These are phyloP conservation scores for Ophiostoma montium DNA, from an alignment of 2,329 filamentous ascomycete species.

Conservation along the genomic window DNA sequence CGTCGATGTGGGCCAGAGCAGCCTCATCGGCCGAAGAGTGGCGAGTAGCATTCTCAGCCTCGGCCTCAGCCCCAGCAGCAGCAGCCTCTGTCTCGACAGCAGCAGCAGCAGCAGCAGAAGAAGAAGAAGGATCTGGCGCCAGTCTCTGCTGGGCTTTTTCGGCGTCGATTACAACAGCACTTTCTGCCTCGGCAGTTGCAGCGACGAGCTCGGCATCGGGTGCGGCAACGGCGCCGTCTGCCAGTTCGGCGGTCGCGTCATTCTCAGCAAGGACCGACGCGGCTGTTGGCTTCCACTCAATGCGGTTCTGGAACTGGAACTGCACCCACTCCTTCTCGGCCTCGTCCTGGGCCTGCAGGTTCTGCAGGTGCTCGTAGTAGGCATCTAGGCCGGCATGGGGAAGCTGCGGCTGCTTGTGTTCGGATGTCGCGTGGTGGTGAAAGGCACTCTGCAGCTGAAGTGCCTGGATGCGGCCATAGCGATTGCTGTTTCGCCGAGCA, in stretches of 20 bases:
- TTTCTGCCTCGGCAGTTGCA: background rate
- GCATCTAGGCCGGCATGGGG: constrained; percentile 62
- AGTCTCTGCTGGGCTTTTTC: background rate
- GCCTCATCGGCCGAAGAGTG: constrained; percentile 27
- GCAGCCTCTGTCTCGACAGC: background rate
- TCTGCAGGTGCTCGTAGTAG: constrained; percentile 84
- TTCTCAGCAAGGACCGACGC: constrained; percentile 37
- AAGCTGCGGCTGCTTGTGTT: constrained; percentile 37
- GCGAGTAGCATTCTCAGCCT: background rate
- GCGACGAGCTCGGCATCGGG: background rate
- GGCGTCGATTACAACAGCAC: too few species aligned
- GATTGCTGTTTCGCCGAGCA: constrained; percentile 41
- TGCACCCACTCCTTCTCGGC: constrained; percentile 75
- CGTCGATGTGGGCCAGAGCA: constrained; percentile 69
- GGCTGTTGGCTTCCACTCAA: constrained; percentile 68
- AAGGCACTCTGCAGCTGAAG: constrained; percentile 69
- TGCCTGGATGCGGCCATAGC: constrained; percentile 38
- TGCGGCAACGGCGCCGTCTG: constrained; percentile 18
- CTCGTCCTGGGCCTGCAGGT: constrained; percentile 54
- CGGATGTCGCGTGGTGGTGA: constrained; percentile 44
- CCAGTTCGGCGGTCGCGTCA: constrained; percentile 19
- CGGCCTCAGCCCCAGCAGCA: background rate
- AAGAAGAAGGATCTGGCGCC: constrained; percentile 9
- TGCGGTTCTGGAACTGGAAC: constrained; percentile 74
- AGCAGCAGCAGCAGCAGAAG: background rate